Base-by-base conservation (phyloP, 768 basidiomycete species). In the Suillus subluteus region DNA sequence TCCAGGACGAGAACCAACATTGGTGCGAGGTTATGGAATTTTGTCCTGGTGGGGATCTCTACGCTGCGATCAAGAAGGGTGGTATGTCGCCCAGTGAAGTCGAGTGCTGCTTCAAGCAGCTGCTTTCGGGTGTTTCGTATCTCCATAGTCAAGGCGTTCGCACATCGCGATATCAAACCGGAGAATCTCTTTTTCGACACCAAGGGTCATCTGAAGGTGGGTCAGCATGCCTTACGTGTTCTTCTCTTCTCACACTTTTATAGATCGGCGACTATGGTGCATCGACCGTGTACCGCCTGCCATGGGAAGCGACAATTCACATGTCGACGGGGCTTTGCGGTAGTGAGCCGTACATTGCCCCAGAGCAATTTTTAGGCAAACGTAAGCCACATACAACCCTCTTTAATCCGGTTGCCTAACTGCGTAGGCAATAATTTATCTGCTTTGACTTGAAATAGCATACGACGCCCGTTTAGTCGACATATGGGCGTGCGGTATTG, bases 11-110 rank as follows among this genome's bases (percentile, higher is more conserved):
- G 80, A 87, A 82, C 68, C 90, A 94, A 68, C 90, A 95, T 74
- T 99, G 97, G 97, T 99, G 97, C 75, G 98, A 99, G 78, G 97
- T 99, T 56, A 99, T 99, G 97, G 98, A 99, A 78, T 99, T 95
- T 76, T 99, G 97, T 75, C 96, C 96, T 4, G 98, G 98, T 54
- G 97, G 97, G 2, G 97, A 99, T 80, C 84, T 99, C 43, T 99
- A 99, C 76, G 96, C 96, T 35, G 97, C 96, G 44, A 99, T 99
- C 81, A 98, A 98, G 88, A 96, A 94, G 79, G 97, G 97, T 66
- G 87, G 86, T 70, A 96, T 98, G 94, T 89, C 89, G 43, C 88
- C 91, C 5, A 89, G 89, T 77, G 95, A 97, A 79, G 95, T 97
- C 69, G 97, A 98, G 78, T 97, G 94, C 79, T 97, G 94, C 80